Percentiles rank a stretch among this genome's conserved stretches.
Evolutionary conservation across 2,329 filamentous ascomycete genomes (phyloP).

Genomic region (Stemphylium beticola): DNA sequence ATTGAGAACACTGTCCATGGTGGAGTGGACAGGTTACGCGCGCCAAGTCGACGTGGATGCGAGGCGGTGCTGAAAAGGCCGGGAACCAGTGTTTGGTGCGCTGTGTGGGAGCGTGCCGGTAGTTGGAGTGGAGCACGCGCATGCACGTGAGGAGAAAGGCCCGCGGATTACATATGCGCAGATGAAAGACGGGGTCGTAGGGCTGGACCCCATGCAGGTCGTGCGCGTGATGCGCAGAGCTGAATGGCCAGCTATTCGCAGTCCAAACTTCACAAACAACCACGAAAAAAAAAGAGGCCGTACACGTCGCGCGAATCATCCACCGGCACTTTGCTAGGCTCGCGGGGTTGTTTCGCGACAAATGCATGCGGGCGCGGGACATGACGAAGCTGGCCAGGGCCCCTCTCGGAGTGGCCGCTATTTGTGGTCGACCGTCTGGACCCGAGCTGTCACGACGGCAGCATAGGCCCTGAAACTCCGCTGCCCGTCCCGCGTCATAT

Average conservation of each 20-base stretch:
- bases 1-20: slow-evolving; percentile 53
- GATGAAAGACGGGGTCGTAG: slow-evolving; percentile 12
- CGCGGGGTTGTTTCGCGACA: slow-evolving; percentile 8
- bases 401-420: slow-evolving; percentile 14
- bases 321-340: slow-evolving; percentile 8
- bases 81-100: slow-evolving; percentile 1
- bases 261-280: slow-evolving; percentile 9
- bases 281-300: not conserved
- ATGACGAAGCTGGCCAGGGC: slow-evolving; percentile 12
- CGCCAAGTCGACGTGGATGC: not conserved
- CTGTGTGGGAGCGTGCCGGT: not conserved
- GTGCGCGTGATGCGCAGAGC: slow-evolving; percentile 32
- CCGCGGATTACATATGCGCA: slow-evolving; percentile 12
- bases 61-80: slow-evolving; percentile 10
- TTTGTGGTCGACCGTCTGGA: slow-evolving; percentile 7
- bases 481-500: slow-evolving; percentile 2
- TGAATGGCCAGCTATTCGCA: slow-evolving; percentile 29
- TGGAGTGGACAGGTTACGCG: not conserved
- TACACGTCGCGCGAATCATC: slow-evolving; percentile 2
- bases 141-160: slow-evolving; percentile 6
- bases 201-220: slow-evolving; percentile 15
- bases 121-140: slow-evolving; percentile 16
- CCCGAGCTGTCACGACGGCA: slow-evolving; percentile 11
- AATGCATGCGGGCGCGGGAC: slow-evolving; percentile 10
- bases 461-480: not conserved